Evolutionary conservation across 2,329 filamentous ascomycete genomes (phyloP).

Genomic region (Colletotrichum sp.): DNA sequence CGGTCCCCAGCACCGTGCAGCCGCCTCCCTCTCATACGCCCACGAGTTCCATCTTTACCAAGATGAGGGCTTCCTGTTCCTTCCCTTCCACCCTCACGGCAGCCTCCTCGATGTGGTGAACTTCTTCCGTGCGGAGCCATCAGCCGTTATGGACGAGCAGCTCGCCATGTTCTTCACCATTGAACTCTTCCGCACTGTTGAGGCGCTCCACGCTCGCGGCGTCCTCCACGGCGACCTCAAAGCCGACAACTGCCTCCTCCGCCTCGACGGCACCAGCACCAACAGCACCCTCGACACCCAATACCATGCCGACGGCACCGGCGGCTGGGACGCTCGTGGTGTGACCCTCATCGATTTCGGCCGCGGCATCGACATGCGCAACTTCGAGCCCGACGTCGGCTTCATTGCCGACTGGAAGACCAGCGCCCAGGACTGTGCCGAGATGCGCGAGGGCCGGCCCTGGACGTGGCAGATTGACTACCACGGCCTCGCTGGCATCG

Average conservation of each 20-base stretch:
- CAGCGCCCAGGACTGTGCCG: slow-evolving; percentile 84
- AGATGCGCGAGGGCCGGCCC: slow-evolving; percentile 91
- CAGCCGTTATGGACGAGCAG: slow-evolving; percentile 84
- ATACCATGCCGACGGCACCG: slow-evolving; percentile 75
- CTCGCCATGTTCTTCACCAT: slow-evolving; percentile 95
- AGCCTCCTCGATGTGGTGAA: slow-evolving; percentile 97
- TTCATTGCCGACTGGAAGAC: slow-evolving; percentile 98
- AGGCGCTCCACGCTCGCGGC: slow-evolving; percentile 79
- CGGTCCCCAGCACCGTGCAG: slow-evolving; percentile 71
- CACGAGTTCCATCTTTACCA: slow-evolving; percentile 92
- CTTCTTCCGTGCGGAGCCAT: slow-evolving; percentile 73
- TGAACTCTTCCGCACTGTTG: slow-evolving; percentile 88
- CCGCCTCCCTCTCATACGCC: slow-evolving; percentile 79
- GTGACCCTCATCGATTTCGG: slow-evolving; percentile 94
- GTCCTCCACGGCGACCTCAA: slow-evolving; percentile 95
- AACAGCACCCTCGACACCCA: slow-evolving; percentile 58
- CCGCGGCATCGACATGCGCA: slow-evolving; percentile 89
- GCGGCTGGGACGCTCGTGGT: slow-evolving; percentile 82
- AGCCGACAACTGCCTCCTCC: slow-evolving; percentile 91
- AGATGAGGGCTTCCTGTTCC: slow-evolving; percentile 87
- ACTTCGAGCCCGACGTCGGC: slow-evolving; percentile 76
- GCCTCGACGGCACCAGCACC: slow-evolving; percentile 65
- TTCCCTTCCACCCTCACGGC: slow-evolving; percentile 88
- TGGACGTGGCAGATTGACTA: slow-evolving; percentile 99
- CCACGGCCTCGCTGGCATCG: slow-evolving; percentile 85